Conservation (phyloP, 768 basidiomycete species). For the Amanita thiersii region DNA sequence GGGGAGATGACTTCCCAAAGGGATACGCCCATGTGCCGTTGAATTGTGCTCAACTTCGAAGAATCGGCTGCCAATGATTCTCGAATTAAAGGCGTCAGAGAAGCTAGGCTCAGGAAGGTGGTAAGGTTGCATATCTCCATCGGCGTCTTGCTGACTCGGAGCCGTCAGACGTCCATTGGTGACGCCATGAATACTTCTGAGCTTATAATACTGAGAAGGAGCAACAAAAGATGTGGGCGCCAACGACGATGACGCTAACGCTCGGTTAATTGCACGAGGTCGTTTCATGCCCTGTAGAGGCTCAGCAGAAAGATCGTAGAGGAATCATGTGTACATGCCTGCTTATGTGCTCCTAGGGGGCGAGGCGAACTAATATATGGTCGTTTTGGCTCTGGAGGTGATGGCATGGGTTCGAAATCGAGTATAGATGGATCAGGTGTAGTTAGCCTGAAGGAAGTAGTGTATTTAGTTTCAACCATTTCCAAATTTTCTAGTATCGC, state of each 20-base stretch:
- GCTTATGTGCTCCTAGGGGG: conserved; percentile 35
- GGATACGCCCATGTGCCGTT: conserved; percentile 45
- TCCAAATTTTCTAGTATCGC: conserved; percentile 74
- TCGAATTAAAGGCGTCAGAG: conserved; percentile 51
- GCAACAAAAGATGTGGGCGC: conserved; percentile 74
- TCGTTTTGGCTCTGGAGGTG: conserved; percentile 31
- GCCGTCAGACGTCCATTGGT: conserved; percentile 51
- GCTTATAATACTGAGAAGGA: conserved; percentile 73
- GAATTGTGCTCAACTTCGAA: conserved; percentile 65
- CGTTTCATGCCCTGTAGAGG: conserved; percentile 25
- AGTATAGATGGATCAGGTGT: conserved; percentile 68
- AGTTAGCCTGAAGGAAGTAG: conserved; percentile 63
- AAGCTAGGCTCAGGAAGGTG: conserved; percentile 27
- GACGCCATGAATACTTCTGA: conserved; percentile 53
- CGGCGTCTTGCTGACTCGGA: conserved; percentile 17
- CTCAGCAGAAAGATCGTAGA: neutral
- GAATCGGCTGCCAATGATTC: conserved; percentile 61
- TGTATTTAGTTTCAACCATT: conserved; percentile 73
- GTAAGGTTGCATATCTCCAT: conserved; percentile 20
- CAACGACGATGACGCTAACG: conserved; percentile 58
- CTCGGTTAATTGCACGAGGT: conserved; percentile 51
- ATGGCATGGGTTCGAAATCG: conserved; percentile 41
- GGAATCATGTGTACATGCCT: conserved; percentile 15
- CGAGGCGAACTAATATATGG: conserved; percentile 66
- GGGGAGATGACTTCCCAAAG: conserved; percentile 49